A percentile compares a stretch with the other conserved stretches of the same genome.
Conservation (phyloP, 2,329 filamentous ascomycete species). For the Sporothrix humicola region DNA sequence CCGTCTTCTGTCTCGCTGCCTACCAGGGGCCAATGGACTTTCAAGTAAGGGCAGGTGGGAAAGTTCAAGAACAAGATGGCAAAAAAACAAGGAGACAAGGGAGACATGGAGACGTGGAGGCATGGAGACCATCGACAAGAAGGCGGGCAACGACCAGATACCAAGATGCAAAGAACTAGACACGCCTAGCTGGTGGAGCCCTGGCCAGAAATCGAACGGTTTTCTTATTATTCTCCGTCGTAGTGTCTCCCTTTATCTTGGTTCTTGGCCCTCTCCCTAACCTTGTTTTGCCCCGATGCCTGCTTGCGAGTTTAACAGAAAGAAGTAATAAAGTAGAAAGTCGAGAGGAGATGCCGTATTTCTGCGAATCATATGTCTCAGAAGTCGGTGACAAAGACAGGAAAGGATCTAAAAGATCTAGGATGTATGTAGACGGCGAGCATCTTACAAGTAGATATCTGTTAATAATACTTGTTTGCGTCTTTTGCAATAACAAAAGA, state of each 20-base stretch:
- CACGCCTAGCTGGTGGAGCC: not conserved
- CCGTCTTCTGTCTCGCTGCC: not conserved
- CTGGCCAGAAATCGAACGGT: not conserved
- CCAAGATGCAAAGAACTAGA: not conserved
- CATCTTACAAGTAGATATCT: not conserved
- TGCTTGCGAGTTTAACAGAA: too few species aligned
- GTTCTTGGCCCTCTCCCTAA: too few species aligned
- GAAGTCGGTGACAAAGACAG: not conserved
- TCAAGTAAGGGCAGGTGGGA: not conserved
- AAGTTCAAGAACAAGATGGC: not conserved
- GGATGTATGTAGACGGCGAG: not conserved
- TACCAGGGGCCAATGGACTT: not conserved
- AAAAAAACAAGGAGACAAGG: not conserved
- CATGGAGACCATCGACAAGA: too few species aligned
- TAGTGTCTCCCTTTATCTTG: not conserved
- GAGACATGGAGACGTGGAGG: not conserved
- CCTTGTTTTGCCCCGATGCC: not conserved
- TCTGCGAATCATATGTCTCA: conserved; percentile 3
- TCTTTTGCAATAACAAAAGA: not conserved
- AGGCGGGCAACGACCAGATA: not conserved
- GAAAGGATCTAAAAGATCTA: not conserved
- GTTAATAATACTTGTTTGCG: too few species aligned
- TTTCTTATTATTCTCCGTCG: conserved; percentile 19
- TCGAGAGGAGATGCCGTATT: not conserved
- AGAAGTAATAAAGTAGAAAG: too few species aligned